These are phyloP conservation scores for Debaryomycetaceae sp. DNA, from an alignment of 1,139 yeast genomes.

Conservation along the genomic window DNA sequence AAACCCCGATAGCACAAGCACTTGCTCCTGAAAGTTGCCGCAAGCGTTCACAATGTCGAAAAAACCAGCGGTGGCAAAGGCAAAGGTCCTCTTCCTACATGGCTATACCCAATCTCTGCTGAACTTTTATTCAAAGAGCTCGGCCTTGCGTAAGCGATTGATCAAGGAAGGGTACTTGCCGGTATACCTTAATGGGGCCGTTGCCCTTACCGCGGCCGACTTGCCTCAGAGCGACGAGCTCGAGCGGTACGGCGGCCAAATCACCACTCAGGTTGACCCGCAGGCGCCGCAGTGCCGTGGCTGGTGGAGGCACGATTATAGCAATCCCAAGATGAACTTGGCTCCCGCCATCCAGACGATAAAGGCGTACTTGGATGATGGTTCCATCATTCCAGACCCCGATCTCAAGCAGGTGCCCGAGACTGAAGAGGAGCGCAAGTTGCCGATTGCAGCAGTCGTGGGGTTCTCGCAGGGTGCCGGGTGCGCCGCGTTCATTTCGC, in stretches of 20 bases:
- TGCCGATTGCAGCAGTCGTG: conserved; percentile 30
- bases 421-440: conserved; percentile 12
- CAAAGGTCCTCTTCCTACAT: conserved; percentile 28
- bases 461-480: conserved; percentile 41
- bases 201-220: conserved; percentile 51
- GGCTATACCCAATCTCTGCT: conserved; percentile 35
- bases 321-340: conserved; percentile 15
- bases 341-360: conserved; percentile 20
- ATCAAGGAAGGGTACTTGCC: conserved; percentile 37
- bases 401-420: conserved; percentile 13
- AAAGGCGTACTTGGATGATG: conserved; percentile 18
- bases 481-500: conserved; percentile 31
- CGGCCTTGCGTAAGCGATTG: conserved; percentile 32
- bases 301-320: conserved; percentile 24
- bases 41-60: too few species aligned
- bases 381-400: conserved; percentile 20
- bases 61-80: conserved; percentile 2
- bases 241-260: conserved; percentile 27
- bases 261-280: conserved; percentile 10
- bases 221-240: conserved; percentile 44
- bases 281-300: conserved; percentile 19
- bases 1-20: too few species aligned
- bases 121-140: conserved; percentile 36
- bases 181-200: conserved; percentile 71
- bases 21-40: too few species aligned